A percentile compares a stretch with the other conserved stretches of the same genome.
Evolutionary conservation across 2,329 filamentous ascomycete genomes (phyloP).

Genomic region (Penicillium crustosum): DNA sequence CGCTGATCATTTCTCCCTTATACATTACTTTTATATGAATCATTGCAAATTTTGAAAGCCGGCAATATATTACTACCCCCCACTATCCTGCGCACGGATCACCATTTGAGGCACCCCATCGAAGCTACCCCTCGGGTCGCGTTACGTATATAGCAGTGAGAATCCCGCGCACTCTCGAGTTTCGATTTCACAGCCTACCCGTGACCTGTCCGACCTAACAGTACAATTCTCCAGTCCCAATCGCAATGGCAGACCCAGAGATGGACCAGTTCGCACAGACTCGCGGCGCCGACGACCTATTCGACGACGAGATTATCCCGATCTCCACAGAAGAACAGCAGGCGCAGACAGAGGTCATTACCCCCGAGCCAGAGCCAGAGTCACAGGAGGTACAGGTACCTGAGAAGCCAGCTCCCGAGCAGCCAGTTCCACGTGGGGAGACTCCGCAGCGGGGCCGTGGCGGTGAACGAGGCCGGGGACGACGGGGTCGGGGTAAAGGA

Average conservation of each 20-base stretch:
- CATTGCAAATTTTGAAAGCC: neutral
- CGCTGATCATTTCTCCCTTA: neutral
- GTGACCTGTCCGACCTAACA: neutral
- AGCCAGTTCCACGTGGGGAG: conserved; percentile 24
- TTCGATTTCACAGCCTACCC: neutral
- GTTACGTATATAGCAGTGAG: conserved; percentile 15
- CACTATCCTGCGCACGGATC: conserved; percentile 23
- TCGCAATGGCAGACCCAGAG: conserved; percentile 18
- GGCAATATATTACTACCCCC: neutral
- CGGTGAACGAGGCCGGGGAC: conserved; percentile 32
- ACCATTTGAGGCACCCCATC: conserved; percentile 20
- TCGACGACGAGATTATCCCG: conserved; percentile 53
- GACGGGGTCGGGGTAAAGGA: conserved; percentile 29
- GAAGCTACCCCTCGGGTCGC: conserved; percentile 23
- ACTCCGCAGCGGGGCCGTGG: conserved; percentile 31
- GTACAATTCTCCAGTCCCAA: conserved; percentile 1
- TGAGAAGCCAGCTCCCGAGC: conserved; percentile 16
- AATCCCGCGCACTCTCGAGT: conserved; percentile 5
- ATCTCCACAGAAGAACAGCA: conserved; percentile 39
- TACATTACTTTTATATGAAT: neutral
- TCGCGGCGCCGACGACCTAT: conserved; percentile 51
- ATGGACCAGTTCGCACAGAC: conserved; percentile 54
- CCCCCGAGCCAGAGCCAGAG: conserved; percentile 14
- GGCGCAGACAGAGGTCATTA: conserved; percentile 21
- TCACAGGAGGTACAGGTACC: conserved; percentile 15